Conservation (phyloP, 352 stramenopile genomes). For the Globisporangium spiculum region DNA sequence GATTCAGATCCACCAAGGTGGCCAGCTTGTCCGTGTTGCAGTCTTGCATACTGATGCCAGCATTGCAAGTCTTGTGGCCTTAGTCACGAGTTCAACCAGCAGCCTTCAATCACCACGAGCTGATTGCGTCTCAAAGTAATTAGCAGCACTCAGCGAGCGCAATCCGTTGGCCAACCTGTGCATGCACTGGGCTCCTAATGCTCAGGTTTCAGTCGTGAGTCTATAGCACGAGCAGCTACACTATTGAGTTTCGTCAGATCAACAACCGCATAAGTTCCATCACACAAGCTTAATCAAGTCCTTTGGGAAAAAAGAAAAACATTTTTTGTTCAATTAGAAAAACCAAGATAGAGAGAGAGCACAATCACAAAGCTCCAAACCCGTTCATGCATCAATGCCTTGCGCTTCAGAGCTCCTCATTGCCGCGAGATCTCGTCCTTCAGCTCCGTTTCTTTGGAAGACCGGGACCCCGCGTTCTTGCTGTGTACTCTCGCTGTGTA, state of each 20-base stretch:
- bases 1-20: not conserved
- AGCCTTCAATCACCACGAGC: not conserved
- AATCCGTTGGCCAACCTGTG: not conserved
- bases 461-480: not conserved
- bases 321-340: constrained; percentile 5
- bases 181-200: not conserved
- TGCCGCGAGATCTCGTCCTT: not conserved
- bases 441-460: not conserved
- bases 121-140: not conserved
- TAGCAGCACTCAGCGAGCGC: not conserved
- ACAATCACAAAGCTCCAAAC: constrained; percentile 2
- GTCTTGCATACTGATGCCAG: not conserved
- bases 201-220: not conserved
- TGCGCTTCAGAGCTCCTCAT: not conserved
- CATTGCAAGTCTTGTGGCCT: not conserved
- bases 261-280: not conserved
- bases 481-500: not conserved
- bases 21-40: not conserved
- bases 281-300: not conserved
- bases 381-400: not conserved
- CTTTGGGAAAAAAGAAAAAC: constrained; percentile 3
- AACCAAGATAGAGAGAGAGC: not conserved
- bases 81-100: not conserved
- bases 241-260: not conserved
- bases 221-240: not conserved